These are phyloP conservation scores for Penicillium sp. DNA, from an alignment of 2,329 filamentous ascomycete species.

Conservation along the genomic window DNA sequence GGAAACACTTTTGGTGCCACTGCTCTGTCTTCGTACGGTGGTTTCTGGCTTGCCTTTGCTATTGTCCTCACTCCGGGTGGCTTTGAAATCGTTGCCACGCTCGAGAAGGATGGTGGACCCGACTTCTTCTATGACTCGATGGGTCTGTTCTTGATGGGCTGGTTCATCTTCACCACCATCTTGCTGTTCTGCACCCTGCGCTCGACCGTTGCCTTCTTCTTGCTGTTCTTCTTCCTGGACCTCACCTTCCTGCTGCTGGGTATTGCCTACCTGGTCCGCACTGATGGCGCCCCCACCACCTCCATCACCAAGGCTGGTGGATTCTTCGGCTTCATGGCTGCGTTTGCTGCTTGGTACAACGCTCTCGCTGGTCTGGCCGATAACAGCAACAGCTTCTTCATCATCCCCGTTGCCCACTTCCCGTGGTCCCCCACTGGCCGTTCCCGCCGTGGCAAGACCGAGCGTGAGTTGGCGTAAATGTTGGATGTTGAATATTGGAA, in stretches of 20 bases:
- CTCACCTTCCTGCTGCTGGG: conserved; percentile 74
- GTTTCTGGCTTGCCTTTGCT: conserved; percentile 79
- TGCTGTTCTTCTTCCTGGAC: conserved; percentile 76
- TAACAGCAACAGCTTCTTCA: conserved; percentile 75
- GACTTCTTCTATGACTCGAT: conserved; percentile 62
- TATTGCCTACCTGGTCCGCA: conserved; percentile 62
- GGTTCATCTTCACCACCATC: conserved; percentile 84
- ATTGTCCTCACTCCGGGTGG: conserved; percentile 70
- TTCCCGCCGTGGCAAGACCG: conserved; percentile 60
- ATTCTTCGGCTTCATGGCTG: conserved; percentile 76
- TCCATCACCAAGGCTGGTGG: conserved; percentile 71
- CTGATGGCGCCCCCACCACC: conserved; percentile 44
- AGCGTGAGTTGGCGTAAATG: conserved; percentile 46
- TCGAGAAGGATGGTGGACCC: conserved; percentile 36
- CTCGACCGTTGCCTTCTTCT: conserved; percentile 77
- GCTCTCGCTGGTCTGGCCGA: conserved; percentile 81
- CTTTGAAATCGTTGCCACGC: conserved; percentile 60
- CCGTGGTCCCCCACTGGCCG: conserved; percentile 85
- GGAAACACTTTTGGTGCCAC: conserved; percentile 87
- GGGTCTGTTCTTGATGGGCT: conserved; percentile 75
- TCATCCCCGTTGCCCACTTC: conserved; percentile 90
- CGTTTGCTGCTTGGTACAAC: conserved; percentile 86
- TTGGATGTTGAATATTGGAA: conserved; percentile 7
- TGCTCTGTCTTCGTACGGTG: conserved; percentile 78
- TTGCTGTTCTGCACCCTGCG: conserved; percentile 73